A percentile compares a stretch with the other conserved stretches of the same genome.
Evolutionary conservation across 1,284 basidiomycete species (phyloP).

Genomic region (Exsudoporus floridanus): DNA sequence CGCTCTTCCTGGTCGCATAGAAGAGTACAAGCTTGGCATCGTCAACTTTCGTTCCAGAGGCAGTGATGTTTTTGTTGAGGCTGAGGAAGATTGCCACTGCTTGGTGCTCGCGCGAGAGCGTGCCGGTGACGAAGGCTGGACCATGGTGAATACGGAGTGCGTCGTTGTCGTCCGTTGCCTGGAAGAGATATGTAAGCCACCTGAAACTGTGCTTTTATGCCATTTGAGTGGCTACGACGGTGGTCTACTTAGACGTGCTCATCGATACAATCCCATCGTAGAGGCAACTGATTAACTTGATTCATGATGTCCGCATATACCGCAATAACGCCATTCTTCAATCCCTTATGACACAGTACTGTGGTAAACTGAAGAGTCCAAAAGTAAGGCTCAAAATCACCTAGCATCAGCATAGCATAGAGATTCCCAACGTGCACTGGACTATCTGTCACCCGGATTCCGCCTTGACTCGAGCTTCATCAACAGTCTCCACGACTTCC

Average conservation of each 20-base stretch:
- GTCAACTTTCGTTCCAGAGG: conserved; percentile 9
- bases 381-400: background rate
- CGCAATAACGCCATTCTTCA: conserved; percentile 93
- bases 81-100: conserved; percentile 14
- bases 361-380: conserved; percentile 70
- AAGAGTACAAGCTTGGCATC: conserved; percentile 15
- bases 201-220: conserved; percentile 13
- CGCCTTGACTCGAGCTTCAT: conserved; percentile 76
- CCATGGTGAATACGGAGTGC: conserved; percentile 19
- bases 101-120: conserved; percentile 10
- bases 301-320: conserved; percentile 41
- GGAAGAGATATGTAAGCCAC: conserved; percentile 1
- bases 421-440: conserved; percentile 65
- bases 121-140: conserved; percentile 15
- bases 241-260: background rate
- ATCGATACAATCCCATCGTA: conserved; percentile 4
- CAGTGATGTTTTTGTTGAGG: background rate
- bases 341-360: conserved; percentile 90
- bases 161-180: conserved; percentile 19
- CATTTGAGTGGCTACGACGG: conserved; percentile 6
- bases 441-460: conserved; percentile 87
- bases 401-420: background rate
- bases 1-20: background rate
- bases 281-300: background rate
- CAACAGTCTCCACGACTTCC: conserved; percentile 63